Evolutionary conservation across 2,329 filamentous ascomycete species (phyloP), one percentile per base, ranked within the genome.

Genomic region (Tolypocladium inflatum): DNA sequence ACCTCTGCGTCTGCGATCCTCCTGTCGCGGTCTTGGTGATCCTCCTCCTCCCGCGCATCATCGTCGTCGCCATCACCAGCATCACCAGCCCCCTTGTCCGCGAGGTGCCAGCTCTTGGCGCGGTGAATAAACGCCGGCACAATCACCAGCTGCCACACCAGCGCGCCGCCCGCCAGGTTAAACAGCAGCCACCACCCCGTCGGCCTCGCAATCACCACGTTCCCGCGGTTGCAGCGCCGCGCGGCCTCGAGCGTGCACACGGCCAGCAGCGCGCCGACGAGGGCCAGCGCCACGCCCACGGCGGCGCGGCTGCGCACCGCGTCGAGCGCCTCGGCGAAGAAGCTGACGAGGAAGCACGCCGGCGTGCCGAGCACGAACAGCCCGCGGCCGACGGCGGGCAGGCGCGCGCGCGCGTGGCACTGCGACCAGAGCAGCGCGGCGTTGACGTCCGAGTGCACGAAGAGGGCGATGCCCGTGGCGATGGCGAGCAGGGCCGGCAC

Each of bases 71-170:
- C 45, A 37, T 41, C 4, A 10, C 42, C 42, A 3, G 23, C 43
- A 10, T 3, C 7, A 1, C 26, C 26, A 50, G 45, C 3, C 17
- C 11, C 26, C 48, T n/a, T 51, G 11, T 33, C 48, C 8, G 48
- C 2, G 50, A 58, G 45, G 15, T 73, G 65, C 37, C 78, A 70
- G 50, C 67, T 65, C 59, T 71, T 71, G 43, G 76, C 68, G 56
- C 75, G 71, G 52, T 74, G 71, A 58, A 82, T 62, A 65, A 80
- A 81, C 4, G 75, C 76, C 9, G 79, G 79, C 23, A 80, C 70
- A 39, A 81, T 76, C 59, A 79, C 71, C 43, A 81, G 68, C 67
- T 81, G 72, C 79, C 79, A 82, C 1, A 80, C 74, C 30, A 81
- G 67, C 30, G 77, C 77, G 53, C 79, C 79, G 33, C 78, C 79